Base-by-base conservation (phyloP, 2,329 filamentous ascomycete genomes). In the Elsinoe arachidis region DNA sequence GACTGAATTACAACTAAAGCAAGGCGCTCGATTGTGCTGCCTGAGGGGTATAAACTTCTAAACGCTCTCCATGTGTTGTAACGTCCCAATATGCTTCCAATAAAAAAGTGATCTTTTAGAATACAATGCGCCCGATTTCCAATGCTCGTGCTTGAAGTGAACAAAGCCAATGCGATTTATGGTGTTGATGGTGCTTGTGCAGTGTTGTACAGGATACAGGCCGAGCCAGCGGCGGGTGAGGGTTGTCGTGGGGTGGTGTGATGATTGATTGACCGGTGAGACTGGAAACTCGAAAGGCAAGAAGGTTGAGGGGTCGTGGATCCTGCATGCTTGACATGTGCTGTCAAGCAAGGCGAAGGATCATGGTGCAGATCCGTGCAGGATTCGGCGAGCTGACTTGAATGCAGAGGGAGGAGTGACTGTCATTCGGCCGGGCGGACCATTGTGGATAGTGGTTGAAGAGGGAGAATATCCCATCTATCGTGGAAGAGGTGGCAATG, bases 401-500 rank as follows among this genome's bases (percentile, higher is more conserved):
- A 43, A 26, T 26, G 23, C 35, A 44, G 37, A 12, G n/a, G 52
- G 14, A 23, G 39, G 11, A n/a, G 37, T 15, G 52, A 21, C 38
- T 30, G 52, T 37, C 19, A 26, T 33, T 23, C 30, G n/a, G 49
- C 12, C 19, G n/a, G 23, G 46, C 19, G 37, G 37, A 54, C 30
- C 57, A 68, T 70, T 23, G 9, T 26, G 26, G 30, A 7, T 21
- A 21, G 26, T 51, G 33, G 26, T 51, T 51, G 19, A 10, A 17
- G 34, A 19, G 35, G 9, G 17, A 19, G 19, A 12, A 35, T n/a
- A 26, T 53, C 6, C 34, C 33, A 14, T 53, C 23, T 53, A 53
- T 19, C 38, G 37, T 37, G 74, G 74, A 38, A 76, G 68, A 34
- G 74, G 74, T 63, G 74, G 74, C 47, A 77, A 68, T 64, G 74